Evolutionary conservation across 106 monocot species (phyloP).

Genomic region (Acorus gramineus): DNA sequence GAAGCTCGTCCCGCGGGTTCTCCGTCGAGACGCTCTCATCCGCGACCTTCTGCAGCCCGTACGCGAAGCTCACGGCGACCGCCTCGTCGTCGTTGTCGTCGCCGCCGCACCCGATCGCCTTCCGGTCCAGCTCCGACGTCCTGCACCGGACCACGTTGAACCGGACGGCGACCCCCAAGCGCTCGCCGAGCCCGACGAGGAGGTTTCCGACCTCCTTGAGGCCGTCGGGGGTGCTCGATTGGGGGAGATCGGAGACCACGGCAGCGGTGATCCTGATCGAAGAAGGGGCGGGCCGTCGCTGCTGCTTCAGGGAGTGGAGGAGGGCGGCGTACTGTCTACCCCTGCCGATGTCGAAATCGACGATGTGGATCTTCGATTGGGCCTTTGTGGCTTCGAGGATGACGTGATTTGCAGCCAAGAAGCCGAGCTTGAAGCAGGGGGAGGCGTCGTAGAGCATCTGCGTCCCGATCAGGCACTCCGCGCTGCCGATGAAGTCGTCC

Average conservation of each 20-base stretch:
- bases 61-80: constrained; percentile 62
- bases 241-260: constrained; percentile 2
- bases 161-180: constrained; percentile 24
- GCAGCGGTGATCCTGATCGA: constrained; percentile 14
- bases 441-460: constrained; percentile 43
- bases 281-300: background rate
- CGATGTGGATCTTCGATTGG: constrained; percentile 36
- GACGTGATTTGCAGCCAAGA: constrained; percentile 52
- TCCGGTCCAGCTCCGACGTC: constrained; percentile 27
- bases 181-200: constrained; percentile 31
- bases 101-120: constrained; percentile 29
- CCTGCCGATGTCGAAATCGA: constrained; percentile 64
- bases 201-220: constrained; percentile 26
- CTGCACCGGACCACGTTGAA: constrained; percentile 39
- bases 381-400: constrained; percentile 44
- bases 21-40: constrained; percentile 81
- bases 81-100: constrained; percentile 48
- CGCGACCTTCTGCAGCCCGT: constrained; percentile 47
- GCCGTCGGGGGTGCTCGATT: background rate
- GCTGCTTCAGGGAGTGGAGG: constrained; percentile 6
- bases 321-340: constrained; percentile 45
- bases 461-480: constrained; percentile 29
- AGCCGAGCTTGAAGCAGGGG: constrained; percentile 46
- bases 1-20: constrained; percentile 75
- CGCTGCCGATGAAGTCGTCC: constrained; percentile 26